Conservation (phyloP, 495 filamentous ascomycete genomes). For the Podospora pseudopauciseta region DNA sequence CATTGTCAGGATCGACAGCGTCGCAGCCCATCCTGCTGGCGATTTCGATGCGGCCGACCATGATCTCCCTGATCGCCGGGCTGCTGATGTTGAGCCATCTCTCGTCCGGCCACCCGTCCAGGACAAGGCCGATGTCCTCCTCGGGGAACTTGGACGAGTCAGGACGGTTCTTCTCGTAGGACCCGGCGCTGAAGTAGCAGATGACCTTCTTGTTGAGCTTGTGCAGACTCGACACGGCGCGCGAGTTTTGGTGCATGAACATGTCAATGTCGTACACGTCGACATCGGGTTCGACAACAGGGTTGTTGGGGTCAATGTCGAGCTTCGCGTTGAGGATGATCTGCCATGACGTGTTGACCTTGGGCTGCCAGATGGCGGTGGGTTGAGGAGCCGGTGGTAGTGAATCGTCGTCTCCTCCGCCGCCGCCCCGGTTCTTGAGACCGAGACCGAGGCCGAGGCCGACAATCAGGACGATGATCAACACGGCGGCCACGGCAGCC, state of each 20-base stretch:
- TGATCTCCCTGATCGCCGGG: conserved; percentile 54
- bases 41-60: conserved; percentile 54
- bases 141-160: conserved; percentile 52
- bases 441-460: conserved; percentile 25
- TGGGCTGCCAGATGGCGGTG: conserved; percentile 24
- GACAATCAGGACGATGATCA: conserved; percentile 19
- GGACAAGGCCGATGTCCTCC: conserved; percentile 48
- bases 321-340: conserved; percentile 35
- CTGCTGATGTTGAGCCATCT: conserved; percentile 61
- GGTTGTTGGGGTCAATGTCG: conserved; percentile 30
- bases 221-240: conserved; percentile 26
- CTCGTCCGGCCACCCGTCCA: conserved; percentile 65
- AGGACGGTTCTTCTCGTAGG: conserved; percentile 52
- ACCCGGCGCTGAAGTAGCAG: conserved; percentile 72
- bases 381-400: conserved; percentile 12
- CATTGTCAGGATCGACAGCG: conserved; percentile 69
- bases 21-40: conserved; percentile 62
- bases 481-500: conserved; percentile 11
- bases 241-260: conserved; percentile 25
- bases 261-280: conserved; percentile 33
- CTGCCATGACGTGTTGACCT: conserved; percentile 25
- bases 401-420: neutral
- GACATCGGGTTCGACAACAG: conserved; percentile 28
- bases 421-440: conserved; percentile 12
- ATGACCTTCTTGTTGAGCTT: conserved; percentile 46